phyloP scores from a whole-genome alignment of 2,329 filamentous ascomycete species.

The Verticillium nonalfalfae region DNA sequence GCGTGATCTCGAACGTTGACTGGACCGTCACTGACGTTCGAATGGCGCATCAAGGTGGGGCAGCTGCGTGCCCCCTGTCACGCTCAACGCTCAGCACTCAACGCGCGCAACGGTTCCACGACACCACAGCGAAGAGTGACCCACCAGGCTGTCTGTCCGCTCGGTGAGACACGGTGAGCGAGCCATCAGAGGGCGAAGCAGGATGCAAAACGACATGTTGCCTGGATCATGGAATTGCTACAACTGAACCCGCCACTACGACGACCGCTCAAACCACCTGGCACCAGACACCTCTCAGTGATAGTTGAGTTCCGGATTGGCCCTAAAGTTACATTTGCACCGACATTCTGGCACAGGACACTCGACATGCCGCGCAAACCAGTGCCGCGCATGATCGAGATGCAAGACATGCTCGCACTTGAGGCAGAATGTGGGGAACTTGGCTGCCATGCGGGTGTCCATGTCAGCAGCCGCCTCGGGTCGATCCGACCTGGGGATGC shows the following conservation, averaged over 20 bases:
- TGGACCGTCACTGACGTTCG: not conserved
- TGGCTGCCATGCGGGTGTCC: constrained; percentile 40
- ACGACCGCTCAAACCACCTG: no score
- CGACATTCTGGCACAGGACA: constrained; percentile 64
- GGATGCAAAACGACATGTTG: no score
- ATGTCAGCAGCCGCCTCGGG: constrained; percentile 44
- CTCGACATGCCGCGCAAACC: constrained; percentile 59
- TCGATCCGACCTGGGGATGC: constrained; percentile 54
- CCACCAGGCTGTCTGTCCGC: no score
- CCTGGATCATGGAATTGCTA: no score
- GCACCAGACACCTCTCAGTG: constrained; percentile 16
- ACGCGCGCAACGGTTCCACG: not conserved
- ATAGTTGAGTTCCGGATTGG: constrained; percentile 54
- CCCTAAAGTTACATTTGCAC: constrained; percentile 56
- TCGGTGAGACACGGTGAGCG: not conserved
- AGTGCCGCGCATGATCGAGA: constrained; percentile 59
- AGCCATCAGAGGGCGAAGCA: no score
- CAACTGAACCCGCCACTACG: no score
- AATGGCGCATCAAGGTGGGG: not conserved
- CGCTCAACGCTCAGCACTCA: not conserved
- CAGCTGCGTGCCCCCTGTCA: not conserved
- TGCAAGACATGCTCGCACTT: constrained; percentile 63
- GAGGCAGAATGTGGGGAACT: constrained; percentile 64
- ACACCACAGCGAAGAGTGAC: no score
- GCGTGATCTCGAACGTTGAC: not conserved